Evolutionary conservation across 331 rosid genomes (phyloP).

Genomic region (Quercus phellos): DNA sequence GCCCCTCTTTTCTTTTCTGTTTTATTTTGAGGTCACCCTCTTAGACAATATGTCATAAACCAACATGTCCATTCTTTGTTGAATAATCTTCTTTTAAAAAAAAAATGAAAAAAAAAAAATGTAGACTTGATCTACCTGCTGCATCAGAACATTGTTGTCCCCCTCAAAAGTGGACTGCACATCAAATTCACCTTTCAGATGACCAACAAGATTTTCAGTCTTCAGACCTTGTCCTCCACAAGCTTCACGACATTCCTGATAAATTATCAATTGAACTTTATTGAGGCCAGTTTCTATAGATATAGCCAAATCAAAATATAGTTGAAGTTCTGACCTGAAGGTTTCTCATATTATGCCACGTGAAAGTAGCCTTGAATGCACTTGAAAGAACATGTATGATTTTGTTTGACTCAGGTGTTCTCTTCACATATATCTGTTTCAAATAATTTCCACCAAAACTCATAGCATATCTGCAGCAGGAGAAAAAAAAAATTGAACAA

Average conservation of each 20-base stretch:
- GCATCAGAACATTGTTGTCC: conserved; percentile 95
- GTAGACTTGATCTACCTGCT: conserved; percentile 56
- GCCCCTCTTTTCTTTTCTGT: background rate
- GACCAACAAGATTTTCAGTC: conserved; percentile 85
- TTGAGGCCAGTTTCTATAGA: conserved; percentile 8
- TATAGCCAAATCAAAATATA: conserved; percentile 2
- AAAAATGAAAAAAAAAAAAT: background rate
- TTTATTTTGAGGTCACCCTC: background rate
- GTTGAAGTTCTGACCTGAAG: conserved; percentile 58
- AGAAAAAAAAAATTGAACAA: conserved; percentile 17
- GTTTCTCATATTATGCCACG: conserved; percentile 90
- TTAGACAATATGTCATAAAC: conserved; percentile 4
- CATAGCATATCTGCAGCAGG: conserved; percentile 71
- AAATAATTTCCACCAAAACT: conserved; percentile 70
- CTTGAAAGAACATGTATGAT: conserved; percentile 78
- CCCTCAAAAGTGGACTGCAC: conserved; percentile 97
- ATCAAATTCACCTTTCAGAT: conserved; percentile 67
- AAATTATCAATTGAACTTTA: conserved; percentile 15
- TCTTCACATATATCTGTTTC: conserved; percentile 59
- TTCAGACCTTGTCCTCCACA: conserved; percentile 91
- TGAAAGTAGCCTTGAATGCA: conserved; percentile 72
- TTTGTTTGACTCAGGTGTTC: conserved; percentile 70
- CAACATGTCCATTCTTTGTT: background rate
- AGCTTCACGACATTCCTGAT: conserved; percentile 96
- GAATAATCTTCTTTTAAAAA: background rate